Evolutionary conservation across 139 green algal genomes (phyloP), one percentile per base, ranked within the genome.

Genomic region (Chlamydomonas sp.): DNA sequence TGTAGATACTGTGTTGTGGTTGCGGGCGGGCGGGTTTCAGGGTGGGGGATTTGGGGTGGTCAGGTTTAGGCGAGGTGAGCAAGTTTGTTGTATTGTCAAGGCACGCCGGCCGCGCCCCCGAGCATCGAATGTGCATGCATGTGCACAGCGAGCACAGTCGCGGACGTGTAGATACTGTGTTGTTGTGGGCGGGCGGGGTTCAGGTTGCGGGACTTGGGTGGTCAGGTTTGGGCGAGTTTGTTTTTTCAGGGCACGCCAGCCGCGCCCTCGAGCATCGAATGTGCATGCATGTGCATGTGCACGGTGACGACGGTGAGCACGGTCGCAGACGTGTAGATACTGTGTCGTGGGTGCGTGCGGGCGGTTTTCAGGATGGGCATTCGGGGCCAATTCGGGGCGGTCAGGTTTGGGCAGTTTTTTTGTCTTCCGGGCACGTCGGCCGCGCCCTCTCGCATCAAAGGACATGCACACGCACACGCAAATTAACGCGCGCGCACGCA

Each of bases 291-390:
- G n/a, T n/a, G n/a, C n/a, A n/a, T n/a, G n/a, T 58, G 34, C 1
- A 58, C 75, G 5, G 30, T 63, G 24, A 28, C 22, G 26, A 69
- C 70, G 3, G 75, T 81, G 26, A 65, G 65, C n/a, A 74, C 10
- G 0, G 70, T 81, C 36, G 70, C 60, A 20, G 64, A 74, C 3
- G 75, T 77, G 70, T 74, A 81, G 48, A 81, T 72, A 33, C 75
- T 79, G 58, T 3, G 6, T 24, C 20, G 58, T 10, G 1, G 34
- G 22, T 33, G 31, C 24, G 29, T 6, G 50, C 50, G 24, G 50
- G 16, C 29, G 5, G 13, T 47, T n/a, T n/a, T n/a, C n/a, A n/a
- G n/a, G n/a, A n/a, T n/a, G n/a, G n/a, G n/a, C n/a, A n/a, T n/a
- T n/a, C n/a, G n/a, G n/a, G n/a, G n/a, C n/a, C n/a, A n/a, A n/a